These are phyloP conservation scores for Jimgerdemannia flammicorona DNA, from an alignment of 192 early-diverging fungal species.

Conservation along the genomic window DNA sequence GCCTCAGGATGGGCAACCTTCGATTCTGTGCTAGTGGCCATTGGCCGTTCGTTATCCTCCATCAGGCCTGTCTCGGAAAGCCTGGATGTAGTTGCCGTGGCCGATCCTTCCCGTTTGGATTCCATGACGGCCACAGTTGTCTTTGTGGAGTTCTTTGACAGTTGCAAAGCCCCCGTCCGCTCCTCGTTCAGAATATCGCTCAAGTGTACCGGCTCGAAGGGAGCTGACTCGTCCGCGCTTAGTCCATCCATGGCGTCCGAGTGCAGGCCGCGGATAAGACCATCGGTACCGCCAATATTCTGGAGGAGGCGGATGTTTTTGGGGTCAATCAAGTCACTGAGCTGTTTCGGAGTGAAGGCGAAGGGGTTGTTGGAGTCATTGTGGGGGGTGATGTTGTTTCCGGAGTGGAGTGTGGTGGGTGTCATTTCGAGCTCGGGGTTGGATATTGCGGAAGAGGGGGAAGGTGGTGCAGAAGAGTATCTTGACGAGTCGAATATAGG, in stretches of 20 bases:
- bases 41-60: not conserved
- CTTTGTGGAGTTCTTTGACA: not conserved
- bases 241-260: slow-evolving; percentile 45
- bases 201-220: slow-evolving; percentile 27
- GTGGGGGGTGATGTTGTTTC: slow-evolving; percentile 23
- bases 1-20: not conserved
- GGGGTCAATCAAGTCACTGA: slow-evolving; percentile 50
- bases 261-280: slow-evolving; percentile 45
- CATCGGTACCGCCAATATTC: slow-evolving; percentile 45
- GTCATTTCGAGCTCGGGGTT: not conserved
- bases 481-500: not conserved
- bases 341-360: slow-evolving; percentile 45
- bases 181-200: slow-evolving; percentile 9
- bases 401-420: slow-evolving; percentile 3
- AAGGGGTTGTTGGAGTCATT: slow-evolving; percentile 42
- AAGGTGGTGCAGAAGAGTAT: not conserved
- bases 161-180: not conserved
- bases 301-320: slow-evolving; percentile 45
- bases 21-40: not conserved
- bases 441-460: not conserved
- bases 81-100: not conserved
- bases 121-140: not conserved
- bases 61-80: not conserved
- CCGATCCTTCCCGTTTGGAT: not conserved
- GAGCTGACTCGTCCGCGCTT: slow-evolving; percentile 19